Base-by-base conservation (phyloP, 257 asterid genomes). In the Fraxinus americana region DNA sequence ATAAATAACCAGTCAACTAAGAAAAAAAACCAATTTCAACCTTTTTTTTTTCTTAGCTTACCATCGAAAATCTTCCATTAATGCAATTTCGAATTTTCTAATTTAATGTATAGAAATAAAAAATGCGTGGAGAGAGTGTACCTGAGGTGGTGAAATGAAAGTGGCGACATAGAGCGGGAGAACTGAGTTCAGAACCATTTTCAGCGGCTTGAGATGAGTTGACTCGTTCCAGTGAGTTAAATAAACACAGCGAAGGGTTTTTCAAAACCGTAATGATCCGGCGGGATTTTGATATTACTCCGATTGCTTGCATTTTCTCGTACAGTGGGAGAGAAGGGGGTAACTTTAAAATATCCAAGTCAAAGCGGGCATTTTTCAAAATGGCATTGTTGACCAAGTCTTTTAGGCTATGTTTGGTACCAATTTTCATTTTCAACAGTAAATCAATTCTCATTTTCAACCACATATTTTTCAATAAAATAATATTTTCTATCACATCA, bases 261-360 rank as follows among this genome's bases (percentile, higher is more conserved):
- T 45, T 81, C 71, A 83, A 54, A 82, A 80, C 87, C 89, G 86
- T 90, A 85, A 75, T 73, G 68, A 78, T 72, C 70, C 83, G 79
- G 23, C 76, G 83, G n/a, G 86, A 81, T 71, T 81, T 87, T 69
- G 75, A 80, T 10, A 75, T 0, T 43, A 52, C 73, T 65, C 82
- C 76, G 67, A 84, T 67, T 43, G 88, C 79, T 84, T 82, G 87
- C 92, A 90, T 88, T 85, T 87, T 83, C 81, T 71, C 82, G 54
- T 34, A 66, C 80, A 41, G 8, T 41, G 68, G 14, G 32, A 41
- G 8, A 50, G 67, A 4, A n/a, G n/a, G n/a, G n/a, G n/a, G n/a
- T n/a, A n/a, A n/a, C n/a, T n/a, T n/a, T n/a, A n/a, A n/a, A n/a
- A n/a, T n/a, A n/a, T n/a, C n/a, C n/a, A n/a, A n/a, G n/a, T n/a